Evolutionary conservation across 306 rosid genomes (phyloP).

Genomic region (Begonia masoniana): DNA sequence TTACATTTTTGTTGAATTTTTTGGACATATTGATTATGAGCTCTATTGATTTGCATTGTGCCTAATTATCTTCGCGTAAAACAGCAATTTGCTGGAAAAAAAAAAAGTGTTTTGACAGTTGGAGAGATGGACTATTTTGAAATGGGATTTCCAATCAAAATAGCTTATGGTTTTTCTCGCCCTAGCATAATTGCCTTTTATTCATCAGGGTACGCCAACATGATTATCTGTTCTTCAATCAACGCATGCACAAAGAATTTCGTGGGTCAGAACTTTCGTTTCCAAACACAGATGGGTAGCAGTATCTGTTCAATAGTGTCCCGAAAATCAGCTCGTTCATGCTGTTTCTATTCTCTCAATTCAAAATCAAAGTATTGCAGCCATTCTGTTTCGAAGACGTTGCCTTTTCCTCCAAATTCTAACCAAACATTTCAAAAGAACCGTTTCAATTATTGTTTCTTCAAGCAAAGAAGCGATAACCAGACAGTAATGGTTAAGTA

Average conservation of each 20-base stretch:
- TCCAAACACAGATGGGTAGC: constrained; percentile 47
- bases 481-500: constrained; percentile 16
- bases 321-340: constrained; percentile 28
- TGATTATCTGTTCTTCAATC: constrained; percentile 33
- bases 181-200: not conserved
- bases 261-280: constrained; percentile 30
- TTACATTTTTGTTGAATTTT: too few relatives aligned
- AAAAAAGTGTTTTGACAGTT: too few relatives aligned
- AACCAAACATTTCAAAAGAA: constrained; percentile 35
- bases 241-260: constrained; percentile 32
- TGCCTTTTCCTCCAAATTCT: constrained; percentile 22
- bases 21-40: too few relatives aligned
- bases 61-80: too few relatives aligned
- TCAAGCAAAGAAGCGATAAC: constrained; percentile 27
- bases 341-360: constrained; percentile 22
- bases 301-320: constrained; percentile 36
- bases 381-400: constrained; percentile 27
- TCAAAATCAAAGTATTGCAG: constrained; percentile 25
- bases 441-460: constrained; percentile 39
- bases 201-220: constrained; percentile 49
- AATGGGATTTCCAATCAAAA: too few relatives aligned
- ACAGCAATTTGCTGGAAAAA: too few relatives aligned
- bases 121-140: too few relatives aligned
- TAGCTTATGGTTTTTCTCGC: too few relatives aligned
- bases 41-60: too few relatives aligned